Evolutionary conservation across 2,329 filamentous ascomycete genomes (phyloP).

Genomic region (Scolecobasidium constrictum): DNA sequence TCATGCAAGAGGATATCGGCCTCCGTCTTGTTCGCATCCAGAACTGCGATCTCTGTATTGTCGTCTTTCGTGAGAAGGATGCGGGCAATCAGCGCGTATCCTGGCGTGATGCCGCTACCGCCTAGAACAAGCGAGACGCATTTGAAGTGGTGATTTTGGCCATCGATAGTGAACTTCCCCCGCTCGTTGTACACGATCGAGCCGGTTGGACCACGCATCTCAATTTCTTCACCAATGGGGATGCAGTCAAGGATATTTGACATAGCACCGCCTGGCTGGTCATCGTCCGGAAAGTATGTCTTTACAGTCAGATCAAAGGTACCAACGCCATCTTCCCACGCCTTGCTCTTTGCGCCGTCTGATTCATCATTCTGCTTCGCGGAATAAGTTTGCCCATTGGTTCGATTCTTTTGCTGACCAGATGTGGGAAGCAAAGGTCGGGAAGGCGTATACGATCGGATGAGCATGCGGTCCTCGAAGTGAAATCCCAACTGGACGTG

Average conservation of each 20-base stretch:
- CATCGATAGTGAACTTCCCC: slow-evolving; percentile 35
- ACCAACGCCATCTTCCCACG: slow-evolving; percentile 21
- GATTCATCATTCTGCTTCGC: background rate
- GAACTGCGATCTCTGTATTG: slow-evolving; percentile 27
- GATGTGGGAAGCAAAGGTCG: slow-evolving; percentile 28
- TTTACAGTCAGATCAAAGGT: slow-evolving; percentile 41
- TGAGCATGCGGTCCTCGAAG: slow-evolving; percentile 38
- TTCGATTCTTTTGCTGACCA: slow-evolving; percentile 20
- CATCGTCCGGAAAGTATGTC: slow-evolving; percentile 38
- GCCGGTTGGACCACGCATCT: slow-evolving; percentile 41
- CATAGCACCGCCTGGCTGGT: slow-evolving; percentile 43
- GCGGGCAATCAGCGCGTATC: slow-evolving; percentile 38
- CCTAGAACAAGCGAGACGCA: slow-evolving; percentile 39
- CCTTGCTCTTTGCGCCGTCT: background rate
- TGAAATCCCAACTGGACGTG: slow-evolving; percentile 45
- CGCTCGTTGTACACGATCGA: slow-evolving; percentile 39
- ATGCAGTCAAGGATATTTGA: slow-evolving; percentile 43
- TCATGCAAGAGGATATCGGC: slow-evolving; percentile 35
- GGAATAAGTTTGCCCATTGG: background rate
- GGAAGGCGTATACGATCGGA: slow-evolving; percentile 41
- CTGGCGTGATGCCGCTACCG: slow-evolving; percentile 41
- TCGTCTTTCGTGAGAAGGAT: slow-evolving; percentile 26
- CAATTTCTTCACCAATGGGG: slow-evolving; percentile 36
- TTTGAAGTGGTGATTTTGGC: slow-evolving; percentile 29
- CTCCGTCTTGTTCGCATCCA: slow-evolving; percentile 40